Conservation (phyloP, 2,329 filamentous ascomycete genomes). For the Diaporthe eres region DNA sequence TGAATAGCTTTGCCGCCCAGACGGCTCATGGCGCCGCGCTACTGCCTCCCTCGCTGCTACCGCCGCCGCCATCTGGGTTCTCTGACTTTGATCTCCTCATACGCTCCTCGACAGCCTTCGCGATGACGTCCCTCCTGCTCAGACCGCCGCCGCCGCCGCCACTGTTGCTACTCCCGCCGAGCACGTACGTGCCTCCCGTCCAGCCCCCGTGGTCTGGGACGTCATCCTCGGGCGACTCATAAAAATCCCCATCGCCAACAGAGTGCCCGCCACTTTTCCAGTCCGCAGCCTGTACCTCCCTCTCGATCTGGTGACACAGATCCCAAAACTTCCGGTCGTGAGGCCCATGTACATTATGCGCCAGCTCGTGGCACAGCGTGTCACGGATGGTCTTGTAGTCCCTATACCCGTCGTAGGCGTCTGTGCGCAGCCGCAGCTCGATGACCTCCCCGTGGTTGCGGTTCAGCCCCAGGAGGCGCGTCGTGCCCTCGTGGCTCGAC, state of each 20-base stretch:
- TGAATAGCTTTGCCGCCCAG: background rate
- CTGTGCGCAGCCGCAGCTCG: conserved; percentile 90
- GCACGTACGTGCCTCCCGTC: conserved; percentile 84
- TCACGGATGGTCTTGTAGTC: conserved; percentile 93
- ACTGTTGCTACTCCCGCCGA: conserved; percentile 67
- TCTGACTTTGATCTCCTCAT: conserved; percentile 61
- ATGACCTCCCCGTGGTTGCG: conserved; percentile 91
- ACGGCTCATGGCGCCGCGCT: background rate
- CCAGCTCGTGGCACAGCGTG: conserved; percentile 94
- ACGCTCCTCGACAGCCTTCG: conserved; percentile 79
- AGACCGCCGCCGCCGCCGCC: conserved; percentile 54
- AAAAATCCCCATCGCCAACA: conserved; percentile 75
- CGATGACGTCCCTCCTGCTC: conserved; percentile 81
- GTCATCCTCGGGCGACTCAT: conserved; percentile 64
- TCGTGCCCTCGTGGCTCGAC: conserved; percentile 77
- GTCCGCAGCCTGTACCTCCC: conserved; percentile 85
- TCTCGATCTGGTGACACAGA: conserved; percentile 87
- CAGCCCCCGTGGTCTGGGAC: conserved; percentile 80
- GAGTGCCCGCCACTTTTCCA: conserved; percentile 80
- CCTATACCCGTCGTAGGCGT: conserved; percentile 92
- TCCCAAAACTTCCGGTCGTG: conserved; percentile 94
- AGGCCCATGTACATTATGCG: conserved; percentile 88
- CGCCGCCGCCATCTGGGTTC: conserved; percentile 43
- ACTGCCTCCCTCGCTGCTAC: conserved; percentile 23
- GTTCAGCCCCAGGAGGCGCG: conserved; percentile 87